Conservation (phyloP, 2,329 filamentous ascomycete species). For the Ascochyta rabiei region DNA sequence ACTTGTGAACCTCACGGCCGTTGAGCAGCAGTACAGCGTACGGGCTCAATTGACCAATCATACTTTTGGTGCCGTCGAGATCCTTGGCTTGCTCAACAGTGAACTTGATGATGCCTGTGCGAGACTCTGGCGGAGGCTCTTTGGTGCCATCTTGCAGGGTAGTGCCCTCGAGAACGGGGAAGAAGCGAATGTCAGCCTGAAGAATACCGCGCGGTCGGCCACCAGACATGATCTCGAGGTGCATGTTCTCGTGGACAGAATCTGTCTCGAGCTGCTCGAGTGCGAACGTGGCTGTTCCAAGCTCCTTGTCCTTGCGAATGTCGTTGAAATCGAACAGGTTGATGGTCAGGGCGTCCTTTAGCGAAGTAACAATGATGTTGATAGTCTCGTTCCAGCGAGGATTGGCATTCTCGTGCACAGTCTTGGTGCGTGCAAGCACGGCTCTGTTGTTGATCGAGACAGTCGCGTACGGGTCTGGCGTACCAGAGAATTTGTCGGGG, state of each 20-base stretch:
- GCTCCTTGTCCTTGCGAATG: conserved; percentile 92
- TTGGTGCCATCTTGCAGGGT: conserved; percentile 77
- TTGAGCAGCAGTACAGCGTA: conserved; percentile 90
- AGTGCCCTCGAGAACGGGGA: conserved; percentile 80
- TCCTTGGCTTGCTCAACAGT: conserved; percentile 97
- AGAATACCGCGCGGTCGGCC: conserved; percentile 84
- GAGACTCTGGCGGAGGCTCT: conserved; percentile 83
- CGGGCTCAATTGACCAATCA: conserved; percentile 89
- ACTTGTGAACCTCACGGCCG: conserved; percentile 85
- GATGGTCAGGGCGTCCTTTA: conserved; percentile 85
- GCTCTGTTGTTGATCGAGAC: conserved; percentile 84
- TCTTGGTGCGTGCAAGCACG: conserved; percentile 87
- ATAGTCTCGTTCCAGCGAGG: conserved; percentile 97
- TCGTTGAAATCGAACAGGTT: conserved; percentile 93
- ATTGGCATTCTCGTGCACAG: conserved; percentile 79
- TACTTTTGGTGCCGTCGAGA: conserved; percentile 86
- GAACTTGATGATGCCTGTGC: conserved; percentile 92
- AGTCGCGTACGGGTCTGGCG: conserved; percentile 86
- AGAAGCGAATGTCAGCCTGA: conserved; percentile 86
- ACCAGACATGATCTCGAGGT: conserved; percentile 81
- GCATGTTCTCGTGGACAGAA: conserved; percentile 79
- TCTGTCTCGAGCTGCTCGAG: conserved; percentile 82
- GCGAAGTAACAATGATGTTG: conserved; percentile 91
- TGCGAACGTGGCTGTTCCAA: conserved; percentile 83
- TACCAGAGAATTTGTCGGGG: conserved; percentile 88